Percentiles rank a stretch among this genome's conserved stretches.
Evolutionary conservation across 345 rosid genomes (phyloP).

Genomic region (Viola odorata): DNA sequence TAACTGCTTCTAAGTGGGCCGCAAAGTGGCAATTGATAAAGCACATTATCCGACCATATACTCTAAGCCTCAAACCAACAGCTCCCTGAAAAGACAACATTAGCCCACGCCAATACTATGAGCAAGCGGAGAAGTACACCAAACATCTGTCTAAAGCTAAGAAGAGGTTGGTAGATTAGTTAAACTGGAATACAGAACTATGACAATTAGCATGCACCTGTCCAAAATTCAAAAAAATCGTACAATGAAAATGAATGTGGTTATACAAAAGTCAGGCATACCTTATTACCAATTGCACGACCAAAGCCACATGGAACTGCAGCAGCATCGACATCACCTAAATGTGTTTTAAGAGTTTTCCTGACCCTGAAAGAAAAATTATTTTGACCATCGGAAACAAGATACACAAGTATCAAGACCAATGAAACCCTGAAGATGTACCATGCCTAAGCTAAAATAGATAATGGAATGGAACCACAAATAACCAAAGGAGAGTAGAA

Average conservation of each 20-base stretch:
- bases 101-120: conserved; percentile 1
- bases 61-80: conserved; percentile 70
- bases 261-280: conserved; percentile 16
- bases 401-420: not conserved
- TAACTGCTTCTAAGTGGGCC: conserved; percentile 73
- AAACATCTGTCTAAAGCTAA: not conserved
- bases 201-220: not conserved
- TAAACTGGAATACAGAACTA: not conserved
- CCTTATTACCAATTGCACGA: conserved; percentile 98
- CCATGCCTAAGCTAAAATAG: not conserved
- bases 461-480: not conserved
- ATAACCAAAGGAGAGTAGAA: not conserved
- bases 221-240: not conserved
- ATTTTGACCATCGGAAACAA: conserved; percentile 1
- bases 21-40: conserved; percentile 78
- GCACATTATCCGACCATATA: conserved; percentile 56
- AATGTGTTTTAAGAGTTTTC: conserved; percentile 67
- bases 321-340: conserved; percentile 90
- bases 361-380: conserved; percentile 56
- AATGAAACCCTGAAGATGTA: not conserved
- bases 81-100: conserved; percentile 47
- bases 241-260: not conserved
- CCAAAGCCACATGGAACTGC: conserved; percentile 99
- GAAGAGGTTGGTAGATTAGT: not conserved
- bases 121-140: not conserved